Conservation (phyloP, 1,284 basidiomycete genomes). For the Farysia itapuensis region DNA sequence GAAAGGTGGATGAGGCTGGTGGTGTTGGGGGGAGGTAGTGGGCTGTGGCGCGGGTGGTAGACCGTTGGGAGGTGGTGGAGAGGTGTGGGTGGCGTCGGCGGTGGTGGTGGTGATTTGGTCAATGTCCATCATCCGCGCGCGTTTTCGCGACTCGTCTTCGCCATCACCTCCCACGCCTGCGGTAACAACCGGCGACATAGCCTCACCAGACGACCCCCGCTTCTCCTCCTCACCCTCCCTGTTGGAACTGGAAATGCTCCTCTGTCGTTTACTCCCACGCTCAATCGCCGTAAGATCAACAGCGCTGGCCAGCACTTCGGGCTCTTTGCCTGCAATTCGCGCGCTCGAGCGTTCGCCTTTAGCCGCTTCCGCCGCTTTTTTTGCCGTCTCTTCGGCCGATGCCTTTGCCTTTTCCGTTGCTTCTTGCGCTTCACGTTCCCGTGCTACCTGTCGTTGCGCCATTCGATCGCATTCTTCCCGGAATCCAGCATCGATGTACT, state of each 20-base stretch:
- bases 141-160: slow-evolving; percentile 25
- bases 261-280: slow-evolving; percentile 33
- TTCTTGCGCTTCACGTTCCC: slow-evolving; percentile 62
- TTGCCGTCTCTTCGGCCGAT: slow-evolving; percentile 38
- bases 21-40: background rate
- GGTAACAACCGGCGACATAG: background rate
- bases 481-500: slow-evolving; percentile 81
- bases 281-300: slow-evolving; percentile 31
- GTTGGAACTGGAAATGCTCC: slow-evolving; percentile 21
- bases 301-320: slow-evolving; percentile 63
- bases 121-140: slow-evolving; percentile 9
- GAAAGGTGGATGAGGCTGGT: slow-evolving; percentile 20
- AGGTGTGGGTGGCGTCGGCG: background rate
- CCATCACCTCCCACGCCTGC: too few species aligned
- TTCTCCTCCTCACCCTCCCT: background rate
- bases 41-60: background rate
- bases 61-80: background rate
- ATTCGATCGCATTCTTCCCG: slow-evolving; percentile 83
- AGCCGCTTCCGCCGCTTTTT: slow-evolving; percentile 20
- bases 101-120: background rate
- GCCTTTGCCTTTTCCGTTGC: slow-evolving; percentile 66
- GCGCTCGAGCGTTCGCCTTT: slow-evolving; percentile 60
- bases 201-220: background rate
- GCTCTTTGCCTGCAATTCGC: slow-evolving; percentile 71
- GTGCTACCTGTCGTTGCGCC: slow-evolving; percentile 74